Percentiles rank a stretch among this genome's conserved stretches.
phyloP scores from a whole-genome alignment of 805 yeast genomes.

The Wickerhamomyces chambardii region DNA sequence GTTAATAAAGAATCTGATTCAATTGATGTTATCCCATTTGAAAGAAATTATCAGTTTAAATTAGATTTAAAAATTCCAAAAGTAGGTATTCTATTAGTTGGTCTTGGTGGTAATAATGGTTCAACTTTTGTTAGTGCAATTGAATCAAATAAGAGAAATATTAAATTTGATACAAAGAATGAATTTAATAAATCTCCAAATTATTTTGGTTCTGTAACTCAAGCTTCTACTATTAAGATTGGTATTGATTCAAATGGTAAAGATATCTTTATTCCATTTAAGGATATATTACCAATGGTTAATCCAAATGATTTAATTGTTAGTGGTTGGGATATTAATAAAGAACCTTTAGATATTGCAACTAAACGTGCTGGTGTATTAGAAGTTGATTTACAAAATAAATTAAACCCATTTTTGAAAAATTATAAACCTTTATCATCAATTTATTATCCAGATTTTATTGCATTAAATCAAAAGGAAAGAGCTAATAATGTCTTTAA shows the following conservation, averaged over 20 bases:
- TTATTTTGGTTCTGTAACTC: constrained; percentile 93
- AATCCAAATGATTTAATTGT: constrained; percentile 85
- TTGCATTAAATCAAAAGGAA: constrained; percentile 88
- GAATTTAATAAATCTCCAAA: constrained; percentile 67
- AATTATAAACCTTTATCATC: constrained; percentile 68
- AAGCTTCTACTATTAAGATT: constrained; percentile 79
- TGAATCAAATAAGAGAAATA: constrained; percentile 74
- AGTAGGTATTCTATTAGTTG: constrained; percentile 84
- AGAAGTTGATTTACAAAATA: constrained; percentile 75
- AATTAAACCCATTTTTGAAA: constrained; percentile 57
- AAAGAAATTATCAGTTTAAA: constrained; percentile 75
- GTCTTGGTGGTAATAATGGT: constrained; percentile 96
- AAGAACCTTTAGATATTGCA: constrained; percentile 62
- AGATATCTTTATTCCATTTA: constrained; percentile 91
- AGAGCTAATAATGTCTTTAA: constrained; percentile 86
- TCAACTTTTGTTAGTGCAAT: constrained; percentile 81
- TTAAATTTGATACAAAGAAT: constrained; percentile 74
- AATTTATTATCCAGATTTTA: constrained; percentile 91
- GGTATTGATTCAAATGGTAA: constrained; percentile 77
- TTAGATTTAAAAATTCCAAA: constrained; percentile 76
- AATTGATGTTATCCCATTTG: constrained; percentile 59
- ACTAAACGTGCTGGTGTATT: constrained; percentile 82
- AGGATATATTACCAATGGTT: constrained; percentile 78
- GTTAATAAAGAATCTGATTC: constrained; percentile 36
- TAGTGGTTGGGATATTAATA: constrained; percentile 92